Conservation (phyloP, 208 protist genomes). For the Crithidia sp. region DNA sequence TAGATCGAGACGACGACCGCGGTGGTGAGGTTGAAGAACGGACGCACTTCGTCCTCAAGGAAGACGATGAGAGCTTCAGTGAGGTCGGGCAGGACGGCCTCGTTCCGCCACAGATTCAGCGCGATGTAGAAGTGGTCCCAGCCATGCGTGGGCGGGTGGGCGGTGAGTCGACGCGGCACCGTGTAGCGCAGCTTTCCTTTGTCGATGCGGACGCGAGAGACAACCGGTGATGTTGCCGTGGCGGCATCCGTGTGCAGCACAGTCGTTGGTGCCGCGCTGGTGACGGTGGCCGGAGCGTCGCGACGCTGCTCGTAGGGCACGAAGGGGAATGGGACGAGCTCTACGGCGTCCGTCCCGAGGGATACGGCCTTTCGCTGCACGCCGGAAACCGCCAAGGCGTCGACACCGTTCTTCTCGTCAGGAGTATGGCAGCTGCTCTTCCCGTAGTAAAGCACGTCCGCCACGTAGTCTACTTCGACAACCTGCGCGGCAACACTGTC, state of each 20-base stretch:
- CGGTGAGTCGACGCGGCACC: slow-evolving; percentile 27
- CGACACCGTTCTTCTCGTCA: too few relatives aligned
- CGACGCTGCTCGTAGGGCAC: not conserved
- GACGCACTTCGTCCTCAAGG: slow-evolving; percentile 67
- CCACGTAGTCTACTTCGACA: slow-evolving; percentile 18
- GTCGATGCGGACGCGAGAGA: slow-evolving; percentile 6
- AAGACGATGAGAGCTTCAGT: slow-evolving; percentile 68
- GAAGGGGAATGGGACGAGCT: slow-evolving; percentile 29
- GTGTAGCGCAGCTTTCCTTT: slow-evolving; percentile 39
- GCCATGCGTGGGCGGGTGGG: slow-evolving; percentile 39
- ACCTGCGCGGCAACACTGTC: not conserved
- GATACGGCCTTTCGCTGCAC: not conserved
- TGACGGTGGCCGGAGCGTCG: not conserved
- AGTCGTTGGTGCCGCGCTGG: too few relatives aligned
- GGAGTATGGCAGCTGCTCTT: not conserved
- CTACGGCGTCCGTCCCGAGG: slow-evolving; percentile 16
- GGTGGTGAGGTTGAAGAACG: slow-evolving; percentile 47
- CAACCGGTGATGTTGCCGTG: too few relatives aligned
- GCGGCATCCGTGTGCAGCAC: too few relatives aligned
- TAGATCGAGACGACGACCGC: slow-evolving; percentile 78
- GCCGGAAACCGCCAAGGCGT: too few relatives aligned
- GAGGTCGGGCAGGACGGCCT: slow-evolving; percentile 62
- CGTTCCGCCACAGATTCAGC: slow-evolving; percentile 79
- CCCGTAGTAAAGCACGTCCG: slow-evolving; percentile 2
- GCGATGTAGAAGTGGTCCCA: slow-evolving; percentile 80